A percentile compares a stretch with the other conserved stretches of the same genome.
phyloP scores from a whole-genome alignment of 2,329 filamentous ascomycete species.

The Ophiocordyceps camponoti-rufipedis region DNA sequence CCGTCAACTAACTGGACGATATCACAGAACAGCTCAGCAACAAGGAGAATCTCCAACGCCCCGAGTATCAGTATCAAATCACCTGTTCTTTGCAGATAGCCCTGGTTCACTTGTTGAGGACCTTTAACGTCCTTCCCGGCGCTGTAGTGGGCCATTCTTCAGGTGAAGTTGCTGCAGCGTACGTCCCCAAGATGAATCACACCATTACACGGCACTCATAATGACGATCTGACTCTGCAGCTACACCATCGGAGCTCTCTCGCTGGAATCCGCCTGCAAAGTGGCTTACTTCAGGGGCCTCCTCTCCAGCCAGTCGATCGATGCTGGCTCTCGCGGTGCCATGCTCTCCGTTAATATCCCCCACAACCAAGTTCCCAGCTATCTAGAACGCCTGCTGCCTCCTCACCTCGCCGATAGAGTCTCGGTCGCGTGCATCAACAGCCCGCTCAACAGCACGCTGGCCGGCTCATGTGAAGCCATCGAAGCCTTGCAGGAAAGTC shows the following conservation, averaged over 20 bases:
- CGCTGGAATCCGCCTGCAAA: not conserved
- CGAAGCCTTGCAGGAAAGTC: no score
- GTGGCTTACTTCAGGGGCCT: not conserved
- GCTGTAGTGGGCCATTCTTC: not conserved
- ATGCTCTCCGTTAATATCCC: not conserved
- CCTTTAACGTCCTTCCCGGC: not conserved
- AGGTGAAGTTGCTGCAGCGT: not conserved
- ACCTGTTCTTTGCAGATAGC: constrained; percentile 8
- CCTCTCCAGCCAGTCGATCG: not conserved
- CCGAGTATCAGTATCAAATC: constrained; percentile 6
- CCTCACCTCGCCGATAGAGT: not conserved
- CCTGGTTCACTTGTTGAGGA: constrained; percentile 8
- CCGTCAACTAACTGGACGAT: no score
- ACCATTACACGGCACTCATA: no score
- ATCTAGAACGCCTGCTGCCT: no score
- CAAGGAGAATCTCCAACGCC: no score
- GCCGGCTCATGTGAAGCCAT: not conserved
- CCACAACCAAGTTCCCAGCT: not conserved
- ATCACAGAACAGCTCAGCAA: no score
- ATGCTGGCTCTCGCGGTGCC: not conserved
- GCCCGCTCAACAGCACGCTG: not conserved
- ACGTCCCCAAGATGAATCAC: no score
- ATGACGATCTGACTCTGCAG: no score
- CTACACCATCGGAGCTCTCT: not conserved
- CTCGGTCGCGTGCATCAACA: not conserved